phyloP scores from a whole-genome alignment of 306 rosid species.

The Leucaena leucocephala region DNA sequence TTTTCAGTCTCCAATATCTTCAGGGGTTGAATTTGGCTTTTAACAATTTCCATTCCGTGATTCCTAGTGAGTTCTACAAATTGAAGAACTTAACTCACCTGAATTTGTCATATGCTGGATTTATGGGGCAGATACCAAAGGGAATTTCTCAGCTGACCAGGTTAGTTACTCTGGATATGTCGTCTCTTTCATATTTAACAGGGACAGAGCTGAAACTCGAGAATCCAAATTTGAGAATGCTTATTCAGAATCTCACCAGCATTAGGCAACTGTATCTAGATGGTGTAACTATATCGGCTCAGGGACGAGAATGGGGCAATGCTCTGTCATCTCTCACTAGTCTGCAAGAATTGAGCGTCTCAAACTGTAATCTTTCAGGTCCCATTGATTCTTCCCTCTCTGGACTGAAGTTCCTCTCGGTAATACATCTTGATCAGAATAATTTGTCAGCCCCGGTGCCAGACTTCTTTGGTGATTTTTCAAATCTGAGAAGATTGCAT shows the following conservation, averaged over 20 bases:
- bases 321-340: not conserved
- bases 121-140: constrained; percentile 26
- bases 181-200: not conserved
- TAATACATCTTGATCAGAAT: constrained; percentile 22
- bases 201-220: constrained; percentile 16
- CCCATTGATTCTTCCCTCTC: constrained; percentile 36
- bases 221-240: not conserved
- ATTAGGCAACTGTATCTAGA: constrained; percentile 42
- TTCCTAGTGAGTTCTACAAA: constrained; percentile 26
- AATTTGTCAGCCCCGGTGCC: constrained; percentile 31
- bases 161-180: constrained; percentile 32
- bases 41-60: not conserved
- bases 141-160: constrained; percentile 27
- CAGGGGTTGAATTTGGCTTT: constrained; percentile 14
- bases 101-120: constrained; percentile 28
- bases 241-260: constrained; percentile 25
- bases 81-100: constrained; percentile 22
- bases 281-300: constrained; percentile 38
- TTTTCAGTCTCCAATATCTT: constrained; percentile 27
- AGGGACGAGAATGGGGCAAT: constrained; percentile 44
- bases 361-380: constrained; percentile 22
- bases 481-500: constrained; percentile 9
- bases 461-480: constrained; percentile 28
- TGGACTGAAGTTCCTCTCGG: constrained; percentile 16
- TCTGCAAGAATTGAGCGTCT: constrained; percentile 35